Evolutionary conservation across 2,329 filamentous ascomycete species (phyloP).

Genomic region (Exophiala spinifera): DNA sequence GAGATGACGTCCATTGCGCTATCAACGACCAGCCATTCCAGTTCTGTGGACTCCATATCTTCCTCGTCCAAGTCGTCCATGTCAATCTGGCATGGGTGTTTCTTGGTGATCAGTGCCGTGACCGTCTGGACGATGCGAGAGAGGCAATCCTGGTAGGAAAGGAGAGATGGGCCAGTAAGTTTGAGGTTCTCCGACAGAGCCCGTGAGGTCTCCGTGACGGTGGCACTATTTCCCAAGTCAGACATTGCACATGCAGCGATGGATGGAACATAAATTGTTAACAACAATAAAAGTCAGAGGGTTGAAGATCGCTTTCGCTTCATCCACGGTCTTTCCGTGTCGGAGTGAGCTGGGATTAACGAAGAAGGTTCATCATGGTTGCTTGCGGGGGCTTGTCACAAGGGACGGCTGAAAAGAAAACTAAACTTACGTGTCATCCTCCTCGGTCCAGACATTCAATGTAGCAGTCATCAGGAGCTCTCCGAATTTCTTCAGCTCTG

Average conservation of each 20-base stretch:
- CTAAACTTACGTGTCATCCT: slow-evolving; percentile 82
- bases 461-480: slow-evolving; percentile 82
- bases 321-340: slow-evolving; percentile 76
- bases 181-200: slow-evolving; percentile 88
- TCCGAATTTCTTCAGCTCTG: slow-evolving; percentile 78
- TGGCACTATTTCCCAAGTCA: slow-evolving; percentile 61
- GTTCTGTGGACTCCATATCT: slow-evolving; percentile 80
- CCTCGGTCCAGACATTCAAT: slow-evolving; percentile 80
- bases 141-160: slow-evolving; percentile 66
- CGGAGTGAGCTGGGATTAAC: slow-evolving; percentile 99
- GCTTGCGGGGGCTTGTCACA: slow-evolving; percentile 12
- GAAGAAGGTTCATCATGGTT: slow-evolving; percentile 79
- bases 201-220: slow-evolving; percentile 92
- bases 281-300: slow-evolving; percentile 39
- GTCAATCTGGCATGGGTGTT: slow-evolving; percentile 90
- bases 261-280: slow-evolving; percentile 13
- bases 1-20: slow-evolving; percentile 88
- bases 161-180: slow-evolving; percentile 80
- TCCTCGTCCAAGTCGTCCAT: slow-evolving; percentile 72
- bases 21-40: slow-evolving; percentile 96
- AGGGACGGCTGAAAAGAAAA: slow-evolving; percentile 16
- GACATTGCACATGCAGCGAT: slow-evolving; percentile 31
- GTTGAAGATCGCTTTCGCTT: slow-evolving; percentile 74
- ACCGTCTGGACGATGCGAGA: slow-evolving; percentile 74
- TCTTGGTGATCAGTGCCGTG: slow-evolving; percentile 77